These are phyloP conservation scores for Dictyostelium firmibasis DNA, from an alignment of 78 protist species.

Conservation along the genomic window DNA sequence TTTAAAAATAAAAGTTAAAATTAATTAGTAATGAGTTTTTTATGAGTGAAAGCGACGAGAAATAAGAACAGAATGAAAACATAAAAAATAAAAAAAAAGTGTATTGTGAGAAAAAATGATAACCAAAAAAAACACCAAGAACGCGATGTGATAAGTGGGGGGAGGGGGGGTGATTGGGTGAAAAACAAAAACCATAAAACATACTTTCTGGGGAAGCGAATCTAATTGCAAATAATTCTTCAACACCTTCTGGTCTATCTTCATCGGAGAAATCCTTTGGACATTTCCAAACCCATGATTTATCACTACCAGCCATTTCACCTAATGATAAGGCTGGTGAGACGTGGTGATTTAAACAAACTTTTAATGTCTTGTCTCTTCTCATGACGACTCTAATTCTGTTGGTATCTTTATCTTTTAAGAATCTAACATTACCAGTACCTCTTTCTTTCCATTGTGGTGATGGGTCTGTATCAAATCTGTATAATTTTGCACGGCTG, in stretches of 20 bases:
- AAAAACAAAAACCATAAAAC: background rate
- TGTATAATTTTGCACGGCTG: conserved; percentile 90
- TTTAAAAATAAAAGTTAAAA: background rate
- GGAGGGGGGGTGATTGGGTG: background rate
- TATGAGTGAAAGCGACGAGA: too few species aligned
- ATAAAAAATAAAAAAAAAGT: too few species aligned
- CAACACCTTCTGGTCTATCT: conserved; percentile 38
- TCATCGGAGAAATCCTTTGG: conserved; percentile 73
- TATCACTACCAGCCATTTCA: conserved; percentile 75
- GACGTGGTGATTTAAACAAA: conserved; percentile 91
- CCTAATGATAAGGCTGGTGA: conserved; percentile 31
- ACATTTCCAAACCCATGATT: conserved; percentile 81
- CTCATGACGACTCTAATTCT: conserved; percentile 95
- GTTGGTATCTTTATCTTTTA: conserved; percentile 83
- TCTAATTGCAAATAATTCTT: conserved; percentile 69
- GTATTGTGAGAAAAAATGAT: background rate
- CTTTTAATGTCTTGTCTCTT: conserved; percentile 94
- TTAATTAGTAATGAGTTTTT: background rate
- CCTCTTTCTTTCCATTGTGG: conserved; percentile 96
- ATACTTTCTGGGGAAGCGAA: conserved; percentile 78
- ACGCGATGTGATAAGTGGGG: background rate
- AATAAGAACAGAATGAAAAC: too few species aligned
- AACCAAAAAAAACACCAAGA: too few species aligned
- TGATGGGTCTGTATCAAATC: conserved; percentile 67
- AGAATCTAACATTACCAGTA: conserved; percentile 89